These are phyloP conservation scores for Trichoderma erinaceum DNA, from an alignment of 495 filamentous ascomycete species.

Conservation along the genomic window DNA sequence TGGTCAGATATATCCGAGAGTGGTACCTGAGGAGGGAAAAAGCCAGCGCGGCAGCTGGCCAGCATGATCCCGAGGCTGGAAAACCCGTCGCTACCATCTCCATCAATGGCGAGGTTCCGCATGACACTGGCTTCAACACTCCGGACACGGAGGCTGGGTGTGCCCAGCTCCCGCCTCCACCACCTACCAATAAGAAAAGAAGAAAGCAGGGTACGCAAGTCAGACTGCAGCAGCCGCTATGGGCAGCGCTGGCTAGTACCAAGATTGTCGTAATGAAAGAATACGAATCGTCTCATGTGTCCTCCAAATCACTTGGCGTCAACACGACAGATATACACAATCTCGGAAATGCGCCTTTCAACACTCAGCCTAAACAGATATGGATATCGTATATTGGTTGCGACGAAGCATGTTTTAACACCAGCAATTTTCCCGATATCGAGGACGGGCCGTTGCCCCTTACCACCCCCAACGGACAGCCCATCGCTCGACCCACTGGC, in stretches of 20 bases:
- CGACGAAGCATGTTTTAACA: constrained; percentile 76
- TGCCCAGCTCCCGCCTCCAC: constrained; percentile 24
- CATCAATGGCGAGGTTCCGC: constrained; percentile 14
- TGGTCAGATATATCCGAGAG: constrained; percentile 56
- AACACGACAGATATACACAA: constrained; percentile 73
- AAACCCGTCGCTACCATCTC: constrained; percentile 26
- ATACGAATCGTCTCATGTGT: constrained; percentile 77
- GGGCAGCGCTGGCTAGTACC: constrained; percentile 88
- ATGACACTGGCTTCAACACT: constrained; percentile 39
- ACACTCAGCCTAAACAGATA: constrained; percentile 64
- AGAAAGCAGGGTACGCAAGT: constrained; percentile 85
- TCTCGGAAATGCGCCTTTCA: constrained; percentile 71
- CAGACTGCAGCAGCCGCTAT: constrained; percentile 82
- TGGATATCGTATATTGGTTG: constrained; percentile 83
- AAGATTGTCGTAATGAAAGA: constrained; percentile 92
- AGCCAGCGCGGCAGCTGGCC: constrained; percentile 26
- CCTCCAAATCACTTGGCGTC: constrained; percentile 64
- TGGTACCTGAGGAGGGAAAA: constrained; percentile 52
- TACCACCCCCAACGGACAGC: background rate
- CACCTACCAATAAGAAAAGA: constrained; percentile 65
- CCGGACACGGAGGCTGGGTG: constrained; percentile 40
- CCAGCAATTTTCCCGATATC: constrained; percentile 54
- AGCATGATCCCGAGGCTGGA: constrained; percentile 43
- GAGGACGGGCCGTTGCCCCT: constrained; percentile 19
- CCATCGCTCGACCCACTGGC: constrained; percentile 28